A percentile compares a stretch with the other conserved stretches of the same genome.
Evolutionary conservation across 2,329 filamentous ascomycete species (phyloP).

Genomic region (Beauveria sp.): DNA sequence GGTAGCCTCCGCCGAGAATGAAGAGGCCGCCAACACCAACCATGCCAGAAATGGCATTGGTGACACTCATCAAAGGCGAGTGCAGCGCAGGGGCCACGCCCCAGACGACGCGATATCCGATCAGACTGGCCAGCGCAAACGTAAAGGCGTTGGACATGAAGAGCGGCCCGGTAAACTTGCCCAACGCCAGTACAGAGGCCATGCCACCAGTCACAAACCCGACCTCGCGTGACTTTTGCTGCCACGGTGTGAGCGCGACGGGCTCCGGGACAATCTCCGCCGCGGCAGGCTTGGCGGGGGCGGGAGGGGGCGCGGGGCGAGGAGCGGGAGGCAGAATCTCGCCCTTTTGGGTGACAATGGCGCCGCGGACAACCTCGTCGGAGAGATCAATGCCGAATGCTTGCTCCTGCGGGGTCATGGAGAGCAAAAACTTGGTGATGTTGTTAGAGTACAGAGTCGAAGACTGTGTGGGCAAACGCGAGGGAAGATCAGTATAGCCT

Average conservation of each 20-base stretch:
- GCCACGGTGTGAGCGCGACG: constrained; percentile 71
- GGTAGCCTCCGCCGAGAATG: constrained; percentile 74
- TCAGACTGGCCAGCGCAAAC: constrained; percentile 73
- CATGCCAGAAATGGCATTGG: constrained; percentile 88
- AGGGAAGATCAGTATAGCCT: constrained; percentile 83
- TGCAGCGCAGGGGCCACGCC: constrained; percentile 77
- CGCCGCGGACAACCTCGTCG: constrained; percentile 78
- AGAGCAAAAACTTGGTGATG: constrained; percentile 80
- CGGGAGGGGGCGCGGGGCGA: constrained; percentile 52
- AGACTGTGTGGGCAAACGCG: constrained; percentile 77
- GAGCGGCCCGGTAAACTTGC: constrained; percentile 71
- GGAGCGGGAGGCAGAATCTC: constrained; percentile 69
- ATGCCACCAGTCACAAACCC: constrained; percentile 68
- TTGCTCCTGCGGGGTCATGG: constrained; percentile 70
- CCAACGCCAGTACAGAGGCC: constrained; percentile 65
- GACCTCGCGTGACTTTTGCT: constrained; percentile 71
- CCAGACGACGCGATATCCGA: constrained; percentile 86
- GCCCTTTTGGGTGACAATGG: constrained; percentile 75
- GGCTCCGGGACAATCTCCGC: constrained; percentile 43
- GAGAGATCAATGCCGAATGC: constrained; percentile 72
- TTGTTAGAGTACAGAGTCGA: constrained; percentile 92
- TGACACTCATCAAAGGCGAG: constrained; percentile 86
- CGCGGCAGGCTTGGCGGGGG: constrained; percentile 33
- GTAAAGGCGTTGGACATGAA: constrained; percentile 88
- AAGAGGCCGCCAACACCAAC: constrained; percentile 84